A percentile compares a stretch with the other conserved stretches of the same genome.
These are phyloP conservation scores for Chaetoscypha palmicola DNA, from an alignment of 2,329 filamentous ascomycete genomes.

Conservation along the genomic window DNA sequence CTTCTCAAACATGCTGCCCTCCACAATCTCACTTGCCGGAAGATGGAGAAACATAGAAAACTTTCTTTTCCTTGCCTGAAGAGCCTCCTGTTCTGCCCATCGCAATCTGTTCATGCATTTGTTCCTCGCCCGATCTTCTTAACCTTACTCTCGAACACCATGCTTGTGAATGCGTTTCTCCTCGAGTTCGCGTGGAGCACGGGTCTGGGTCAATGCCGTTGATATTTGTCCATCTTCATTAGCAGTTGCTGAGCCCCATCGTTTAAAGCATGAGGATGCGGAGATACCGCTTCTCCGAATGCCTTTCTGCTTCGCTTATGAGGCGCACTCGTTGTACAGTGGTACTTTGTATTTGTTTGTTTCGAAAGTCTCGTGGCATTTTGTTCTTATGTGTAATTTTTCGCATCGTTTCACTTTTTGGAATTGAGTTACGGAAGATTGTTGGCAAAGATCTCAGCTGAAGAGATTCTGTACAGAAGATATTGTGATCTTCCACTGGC, in stretches of 20 bases:
- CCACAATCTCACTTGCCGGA: neutral
- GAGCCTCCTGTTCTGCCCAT: constrained; percentile 2
- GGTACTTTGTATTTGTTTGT: neutral
- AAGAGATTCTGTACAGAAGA: too few relatives aligned
- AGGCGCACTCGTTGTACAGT: neutral
- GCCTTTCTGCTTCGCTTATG: too few relatives aligned
- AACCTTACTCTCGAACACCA: constrained; percentile 9
- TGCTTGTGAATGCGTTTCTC: constrained; percentile 11
- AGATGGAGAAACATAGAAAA: constrained; percentile 7
- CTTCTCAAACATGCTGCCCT: neutral
- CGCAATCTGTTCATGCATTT: constrained; percentile 4
- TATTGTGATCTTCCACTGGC: too few relatives aligned
- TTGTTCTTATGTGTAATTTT: too few relatives aligned
- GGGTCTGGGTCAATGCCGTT: too few relatives aligned
- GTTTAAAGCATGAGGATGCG: neutral
- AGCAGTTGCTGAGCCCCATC: neutral
- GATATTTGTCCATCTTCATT: too few relatives aligned
- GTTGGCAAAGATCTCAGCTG: too few relatives aligned
- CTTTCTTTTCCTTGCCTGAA: constrained; percentile 10
- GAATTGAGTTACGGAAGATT: too few relatives aligned
- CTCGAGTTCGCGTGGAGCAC: neutral
- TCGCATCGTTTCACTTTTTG: too few relatives aligned
- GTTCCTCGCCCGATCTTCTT: neutral
- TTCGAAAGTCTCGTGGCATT: too few relatives aligned
- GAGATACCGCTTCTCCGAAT: neutral